Conservation (phyloP, 140 eudicot species). For the Senecio squalidus region DNA sequence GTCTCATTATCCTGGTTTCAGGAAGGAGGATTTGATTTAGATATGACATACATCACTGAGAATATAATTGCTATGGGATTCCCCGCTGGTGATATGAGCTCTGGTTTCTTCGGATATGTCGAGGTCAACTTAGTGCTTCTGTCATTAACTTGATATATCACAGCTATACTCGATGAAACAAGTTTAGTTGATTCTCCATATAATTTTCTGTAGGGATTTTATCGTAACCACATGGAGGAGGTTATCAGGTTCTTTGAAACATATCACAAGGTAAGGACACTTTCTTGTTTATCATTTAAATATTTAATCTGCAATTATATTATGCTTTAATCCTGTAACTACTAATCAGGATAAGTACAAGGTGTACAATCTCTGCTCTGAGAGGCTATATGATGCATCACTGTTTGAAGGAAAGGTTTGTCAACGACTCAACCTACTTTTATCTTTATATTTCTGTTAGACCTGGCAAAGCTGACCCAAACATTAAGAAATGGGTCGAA, state of each 20-base stretch:
- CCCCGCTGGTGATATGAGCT: conserved; percentile 97
- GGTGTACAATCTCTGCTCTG: conserved; percentile 96
- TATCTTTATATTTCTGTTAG: background rate
- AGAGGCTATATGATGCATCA: conserved; percentile 96
- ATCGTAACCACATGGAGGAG: conserved; percentile 99
- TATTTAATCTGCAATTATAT: background rate
- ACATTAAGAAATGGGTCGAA: no score
- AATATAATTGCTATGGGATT: conserved; percentile 99
- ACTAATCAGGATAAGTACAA: conserved; percentile 87
- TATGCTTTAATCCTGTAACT: no score
- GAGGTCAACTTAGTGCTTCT: conserved; percentile 43
- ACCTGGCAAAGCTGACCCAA: no score
- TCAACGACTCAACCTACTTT: conserved; percentile 10
- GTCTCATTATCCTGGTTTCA: conserved; percentile 28
- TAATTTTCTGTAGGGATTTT: conserved; percentile 65
- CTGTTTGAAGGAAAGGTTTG: conserved; percentile 95
- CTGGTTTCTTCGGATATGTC: conserved; percentile 88
- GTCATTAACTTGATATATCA: background rate
- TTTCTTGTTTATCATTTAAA: conserved; percentile 3
- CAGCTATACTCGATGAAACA: background rate
- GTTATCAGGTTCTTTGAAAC: conserved; percentile 93
- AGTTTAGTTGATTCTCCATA: background rate
- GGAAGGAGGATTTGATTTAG: conserved; percentile 98
- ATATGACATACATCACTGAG: conserved; percentile 97
- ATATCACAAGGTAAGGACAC: conserved; percentile 68